phyloP scores from a whole-genome alignment of 2,329 filamentous ascomycete species.

The Parastagonospora nodorum region DNA sequence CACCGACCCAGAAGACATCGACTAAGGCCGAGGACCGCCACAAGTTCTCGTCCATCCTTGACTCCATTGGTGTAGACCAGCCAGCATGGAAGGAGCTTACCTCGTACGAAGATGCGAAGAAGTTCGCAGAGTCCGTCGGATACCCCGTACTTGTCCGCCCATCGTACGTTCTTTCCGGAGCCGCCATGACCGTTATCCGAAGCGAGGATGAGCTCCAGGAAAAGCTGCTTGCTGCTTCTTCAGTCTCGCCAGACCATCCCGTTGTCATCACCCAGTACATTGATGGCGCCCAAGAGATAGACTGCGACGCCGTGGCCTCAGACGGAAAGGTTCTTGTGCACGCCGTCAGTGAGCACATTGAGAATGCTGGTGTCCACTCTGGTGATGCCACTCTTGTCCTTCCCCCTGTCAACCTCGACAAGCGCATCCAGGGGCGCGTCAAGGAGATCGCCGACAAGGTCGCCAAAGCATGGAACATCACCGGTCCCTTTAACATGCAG shows the following conservation, averaged over 20 bases:
- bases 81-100: constrained; percentile 98
- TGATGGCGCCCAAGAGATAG: constrained; percentile 93
- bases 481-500: constrained; percentile 99
- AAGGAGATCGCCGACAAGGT: constrained; percentile 98
- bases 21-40: constrained; percentile 97
- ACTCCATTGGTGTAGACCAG: constrained; percentile 96
- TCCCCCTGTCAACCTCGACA: constrained; percentile 80
- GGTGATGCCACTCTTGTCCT: constrained; percentile 95
- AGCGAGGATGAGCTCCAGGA: constrained; percentile 88
- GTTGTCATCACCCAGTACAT: constrained; percentile 99
- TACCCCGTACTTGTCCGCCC: constrained; percentile 96
- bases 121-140: constrained; percentile 81
- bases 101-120: constrained; percentile 83
- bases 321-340: constrained; percentile 87
- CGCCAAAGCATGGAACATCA: constrained; percentile 95
- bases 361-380: constrained; percentile 97
- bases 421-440: constrained; percentile 77
- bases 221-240: constrained; percentile 87
- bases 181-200: constrained; percentile 96
- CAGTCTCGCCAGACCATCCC: constrained; percentile 93
- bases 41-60: constrained; percentile 96
- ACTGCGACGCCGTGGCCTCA: constrained; percentile 90
- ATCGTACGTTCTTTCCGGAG: constrained; percentile 93
- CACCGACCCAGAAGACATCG: constrained; percentile 91
- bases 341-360: constrained; percentile 92